These are phyloP conservation scores for Monosporascus sp. DNA, from an alignment of 2,329 filamentous ascomycete genomes.

Conservation along the genomic window DNA sequence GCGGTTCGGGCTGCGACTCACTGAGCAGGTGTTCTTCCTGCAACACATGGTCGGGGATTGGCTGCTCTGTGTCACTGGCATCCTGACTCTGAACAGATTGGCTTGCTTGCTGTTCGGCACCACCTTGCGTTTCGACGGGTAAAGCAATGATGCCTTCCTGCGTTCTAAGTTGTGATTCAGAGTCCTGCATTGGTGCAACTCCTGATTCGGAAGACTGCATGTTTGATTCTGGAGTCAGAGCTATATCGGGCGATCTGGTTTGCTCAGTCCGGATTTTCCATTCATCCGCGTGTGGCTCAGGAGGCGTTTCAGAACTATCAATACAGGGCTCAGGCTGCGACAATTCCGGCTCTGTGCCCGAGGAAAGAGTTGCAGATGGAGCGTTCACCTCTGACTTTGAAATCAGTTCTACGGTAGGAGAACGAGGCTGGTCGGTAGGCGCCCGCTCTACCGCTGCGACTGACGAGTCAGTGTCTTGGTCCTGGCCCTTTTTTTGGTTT, in stretches of 20 bases:
- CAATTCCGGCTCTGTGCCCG: neutral
- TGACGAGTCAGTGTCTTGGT: constrained; percentile 6
- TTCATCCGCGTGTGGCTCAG: neutral
- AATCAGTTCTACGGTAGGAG: constrained; percentile 1
- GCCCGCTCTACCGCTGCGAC: constrained; percentile 2
- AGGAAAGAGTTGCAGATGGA: neutral
- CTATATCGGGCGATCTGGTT: neutral
- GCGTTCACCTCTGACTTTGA: neutral
- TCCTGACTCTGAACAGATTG: neutral
- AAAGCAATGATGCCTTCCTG: neutral
- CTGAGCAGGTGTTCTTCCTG: neutral
- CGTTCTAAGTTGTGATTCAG: neutral
- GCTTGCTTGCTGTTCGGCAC: neutral
- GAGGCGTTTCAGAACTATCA: neutral
- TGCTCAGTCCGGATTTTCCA: neutral
- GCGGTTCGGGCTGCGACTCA: constrained; percentile 2
- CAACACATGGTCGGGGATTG: neutral
- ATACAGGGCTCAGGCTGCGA: neutral
- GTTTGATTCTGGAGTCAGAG: neutral
- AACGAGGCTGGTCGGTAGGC: constrained; percentile 2
- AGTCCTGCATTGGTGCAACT: neutral
- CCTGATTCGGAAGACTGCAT: neutral
- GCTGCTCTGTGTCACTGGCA: neutral
- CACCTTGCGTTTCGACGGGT: neutral
- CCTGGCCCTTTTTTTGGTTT: constrained; percentile 13